Base-by-base conservation (phyloP, 192 early-diverging fungal genomes). In the Backusella liffmaniae region DNA sequence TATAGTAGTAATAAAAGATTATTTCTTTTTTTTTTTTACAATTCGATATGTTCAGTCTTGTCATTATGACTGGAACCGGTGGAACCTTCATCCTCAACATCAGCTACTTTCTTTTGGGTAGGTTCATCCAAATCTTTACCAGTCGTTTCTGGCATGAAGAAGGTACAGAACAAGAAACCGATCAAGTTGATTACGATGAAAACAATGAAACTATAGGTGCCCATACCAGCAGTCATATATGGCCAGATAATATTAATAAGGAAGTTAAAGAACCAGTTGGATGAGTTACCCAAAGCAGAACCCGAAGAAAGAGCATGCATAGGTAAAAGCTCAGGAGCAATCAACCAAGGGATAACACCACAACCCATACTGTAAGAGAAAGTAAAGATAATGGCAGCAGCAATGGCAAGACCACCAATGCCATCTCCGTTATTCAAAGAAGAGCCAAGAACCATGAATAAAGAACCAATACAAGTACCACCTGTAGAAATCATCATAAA, bases 281-380 rank as follows among this genome's bases (percentile, higher is more conserved):
- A 84, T 5, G 84, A 86, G 13, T 89, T 93, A 49, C 94, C 91
- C 16, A 96, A 79, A 5, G 92, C 88, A 1, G 90, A 89, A 32
- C 91, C 92, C 4, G 92, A 78, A 1, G 91, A 88, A 42, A 94
- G 83, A 1, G 93, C 93, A 78, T 92, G 91, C 15, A 89, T 85
- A 0, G 95, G 95, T 30, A 95, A 82, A 59, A 94, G 82, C 75
- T 97, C 95, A 21, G 94, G 90, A 4, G 92, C 83, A 59, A 93
- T 89, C 34, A 94, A 80, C 93, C 94, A 95, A 0, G 95, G 94
- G 66, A 96, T 93, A 6, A 90, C 90, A 62, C 95, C 95, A 15
- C 92, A 83, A 51, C 94, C 95, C 35, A 96, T 82, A 51, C 91
- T 90, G 79, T 94, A 97, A 72, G 86, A 86, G 39, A 86, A 88